phyloP scores from a whole-genome alignment of 2,329 filamentous ascomycete genomes.

The Didymella arachidicola region DNA sequence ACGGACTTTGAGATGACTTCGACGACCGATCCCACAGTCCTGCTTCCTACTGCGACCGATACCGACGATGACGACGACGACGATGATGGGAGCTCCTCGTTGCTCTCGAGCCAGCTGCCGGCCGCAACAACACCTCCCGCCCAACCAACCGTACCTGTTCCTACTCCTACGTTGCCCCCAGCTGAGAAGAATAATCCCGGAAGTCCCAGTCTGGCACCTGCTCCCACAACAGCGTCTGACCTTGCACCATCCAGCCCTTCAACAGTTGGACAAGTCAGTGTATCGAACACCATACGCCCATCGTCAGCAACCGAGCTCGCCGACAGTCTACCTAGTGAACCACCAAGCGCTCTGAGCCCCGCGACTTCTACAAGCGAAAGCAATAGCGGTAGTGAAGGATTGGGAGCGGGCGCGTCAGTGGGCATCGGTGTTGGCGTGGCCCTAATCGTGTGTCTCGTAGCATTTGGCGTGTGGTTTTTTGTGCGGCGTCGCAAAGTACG shows the following conservation, averaged over 20 bases:
- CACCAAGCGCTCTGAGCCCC: neutral
- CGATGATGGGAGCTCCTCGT: constrained; percentile 13
- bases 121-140: constrained; percentile 10
- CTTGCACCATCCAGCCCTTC: neutral
- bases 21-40: constrained; percentile 23
- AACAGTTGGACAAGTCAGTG: neutral
- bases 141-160: constrained; percentile 6
- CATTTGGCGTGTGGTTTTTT: constrained; percentile 24
- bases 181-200: neutral
- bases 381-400: neutral
- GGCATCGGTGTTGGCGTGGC: constrained; percentile 33
- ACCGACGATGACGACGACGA: constrained; percentile 23
- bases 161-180: constrained; percentile 1
- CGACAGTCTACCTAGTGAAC: constrained; percentile 8
- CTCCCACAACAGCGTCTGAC: neutral
- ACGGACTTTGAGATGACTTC: constrained; percentile 13
- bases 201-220: neutral
- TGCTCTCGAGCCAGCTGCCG: constrained; percentile 1
- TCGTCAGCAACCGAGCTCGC: constrained; percentile 12
- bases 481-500: constrained; percentile 20
- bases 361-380: neutral
- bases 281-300: neutral
- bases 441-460: constrained; percentile 20
- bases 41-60: constrained; percentile 19
- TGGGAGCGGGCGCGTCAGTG: constrained; percentile 23